Base-by-base conservation (phyloP, 2,329 filamentous ascomycete species). In the Zarea fungicola region DNA sequence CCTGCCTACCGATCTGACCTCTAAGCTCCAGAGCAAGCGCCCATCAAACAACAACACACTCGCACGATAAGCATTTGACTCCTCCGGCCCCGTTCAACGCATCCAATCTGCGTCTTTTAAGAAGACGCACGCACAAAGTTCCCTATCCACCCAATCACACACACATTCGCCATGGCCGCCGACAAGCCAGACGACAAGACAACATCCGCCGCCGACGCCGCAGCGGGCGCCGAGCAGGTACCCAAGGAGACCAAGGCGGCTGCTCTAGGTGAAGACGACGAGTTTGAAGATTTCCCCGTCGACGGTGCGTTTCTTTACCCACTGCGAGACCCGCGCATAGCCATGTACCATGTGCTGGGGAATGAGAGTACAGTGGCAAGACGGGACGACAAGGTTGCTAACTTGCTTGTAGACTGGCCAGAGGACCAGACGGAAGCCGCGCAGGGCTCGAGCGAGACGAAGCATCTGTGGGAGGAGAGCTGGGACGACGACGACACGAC, bases 401-500 rank as follows among this genome's bases (percentile, higher is more conserved):
- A 42, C 7, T 19, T 37, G n/a, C 42, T 10, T 18, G 54, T 60
- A 95, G 93, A 97, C 71, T 99, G 93, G 93, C 77, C 84, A 46
- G 84, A 90, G 67, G 89, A 96, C 64, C 91, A 96, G 64, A 89
- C 89, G 53, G 89, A 96, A 65, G 85, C 84, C 49, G 87, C 86
- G 50, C 77, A 79, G 61, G 82, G 77, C 53, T 81, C 74, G 59
- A 84, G 84, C 62, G 81, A 84, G 52, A 77, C 75, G 55, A 73
- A 79, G 66, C 91, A 97, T 73, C 76, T 99, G 48, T 99, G 93
- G 93, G 93, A 99, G 71, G 93, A 99, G 77, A 96, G 90, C 77
- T 99, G 93, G 93, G 93, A 99, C 65, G 93, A 99, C 63, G 92
- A 97, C 66, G 93, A 97, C 71, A 93, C 89, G 57, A 93, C 80